Evolutionary conservation across 129 eudicot genomes (phyloP).

Genomic region (Heracleum sosnowskyi): DNA sequence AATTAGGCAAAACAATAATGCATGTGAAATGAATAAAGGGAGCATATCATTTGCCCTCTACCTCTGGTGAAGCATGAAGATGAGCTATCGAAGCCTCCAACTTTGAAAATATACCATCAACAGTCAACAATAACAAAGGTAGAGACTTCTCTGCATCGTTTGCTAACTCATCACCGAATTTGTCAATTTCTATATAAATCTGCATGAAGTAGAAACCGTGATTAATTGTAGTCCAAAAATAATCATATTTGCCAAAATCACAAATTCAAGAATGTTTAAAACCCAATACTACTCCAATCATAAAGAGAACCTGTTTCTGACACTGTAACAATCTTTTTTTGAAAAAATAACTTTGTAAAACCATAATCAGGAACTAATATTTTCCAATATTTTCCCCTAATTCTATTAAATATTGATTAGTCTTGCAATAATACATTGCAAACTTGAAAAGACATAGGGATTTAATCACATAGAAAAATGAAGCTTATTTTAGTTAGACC

Average conservation of each 20-base stretch:
- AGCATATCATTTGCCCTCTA: conserved; percentile 2
- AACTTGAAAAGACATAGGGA: not conserved
- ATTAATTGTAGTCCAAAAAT: not conserved
- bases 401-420: not conserved
- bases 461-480: not conserved
- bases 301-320: not conserved
- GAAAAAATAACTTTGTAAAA: not conserved
- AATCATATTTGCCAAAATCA: not conserved
- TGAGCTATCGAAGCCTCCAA: conserved; percentile 81
- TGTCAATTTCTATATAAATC: conserved; percentile 84
- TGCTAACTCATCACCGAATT: conserved; percentile 51
- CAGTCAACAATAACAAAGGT: conserved; percentile 49
- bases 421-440: not conserved
- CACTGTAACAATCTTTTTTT: not conserved
- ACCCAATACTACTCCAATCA: not conserved
- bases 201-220: conserved; percentile 14
- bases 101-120: conserved; percentile 52
- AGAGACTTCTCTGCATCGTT: conserved; percentile 61
- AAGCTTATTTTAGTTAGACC: not conserved
- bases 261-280: not conserved
- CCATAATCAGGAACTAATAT: not conserved
- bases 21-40: not conserved
- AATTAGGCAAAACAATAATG: not conserved
- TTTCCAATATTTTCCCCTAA: not conserved
- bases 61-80: conserved; percentile 66